Percentiles rank a stretch among this genome's conserved stretches.
Evolutionary conservation across 2,329 filamentous ascomycete genomes (phyloP).

Genomic region (Daldinia eschscholtzii): DNA sequence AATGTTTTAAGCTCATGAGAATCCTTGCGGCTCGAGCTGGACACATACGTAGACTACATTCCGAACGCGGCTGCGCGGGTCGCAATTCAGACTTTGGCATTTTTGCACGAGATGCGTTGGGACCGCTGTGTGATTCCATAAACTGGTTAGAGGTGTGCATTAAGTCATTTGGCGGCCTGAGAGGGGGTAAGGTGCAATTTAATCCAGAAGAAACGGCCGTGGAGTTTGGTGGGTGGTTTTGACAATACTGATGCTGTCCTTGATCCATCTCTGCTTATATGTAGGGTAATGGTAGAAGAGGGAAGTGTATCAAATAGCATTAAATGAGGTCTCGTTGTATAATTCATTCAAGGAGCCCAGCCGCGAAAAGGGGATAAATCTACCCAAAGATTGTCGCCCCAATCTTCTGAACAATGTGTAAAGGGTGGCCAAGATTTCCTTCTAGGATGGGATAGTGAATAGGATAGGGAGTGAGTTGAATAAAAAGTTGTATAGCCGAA

Average conservation of each 20-base stretch:
- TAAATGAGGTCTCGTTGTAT: background rate
- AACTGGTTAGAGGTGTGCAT: background rate
- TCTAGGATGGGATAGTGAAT: background rate
- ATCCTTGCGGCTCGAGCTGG: background rate
- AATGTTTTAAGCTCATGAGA: background rate
- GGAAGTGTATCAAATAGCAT: background rate
- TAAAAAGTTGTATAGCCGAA: background rate
- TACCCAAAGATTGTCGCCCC: background rate
- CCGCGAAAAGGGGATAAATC: background rate
- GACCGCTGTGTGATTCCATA: background rate
- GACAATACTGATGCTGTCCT: background rate
- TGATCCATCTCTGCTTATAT: background rate
- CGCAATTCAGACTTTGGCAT: background rate
- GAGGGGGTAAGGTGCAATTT: background rate
- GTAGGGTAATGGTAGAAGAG: background rate
- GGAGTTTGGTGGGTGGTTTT: background rate
- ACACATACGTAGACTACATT: too few relatives aligned
- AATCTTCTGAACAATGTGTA: background rate
- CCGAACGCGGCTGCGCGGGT: background rate
- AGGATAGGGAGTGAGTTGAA: background rate
- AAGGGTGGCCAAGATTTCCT: background rate
- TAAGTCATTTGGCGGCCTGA: background rate
- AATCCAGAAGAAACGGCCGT: background rate
- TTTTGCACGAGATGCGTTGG: background rate
- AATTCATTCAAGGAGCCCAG: background rate